A percentile compares a stretch with the other conserved stretches of the same genome.
These are phyloP conservation scores for Penicillium roqueforti DNA, from an alignment of 495 filamentous ascomycete species.

Conservation along the genomic window DNA sequence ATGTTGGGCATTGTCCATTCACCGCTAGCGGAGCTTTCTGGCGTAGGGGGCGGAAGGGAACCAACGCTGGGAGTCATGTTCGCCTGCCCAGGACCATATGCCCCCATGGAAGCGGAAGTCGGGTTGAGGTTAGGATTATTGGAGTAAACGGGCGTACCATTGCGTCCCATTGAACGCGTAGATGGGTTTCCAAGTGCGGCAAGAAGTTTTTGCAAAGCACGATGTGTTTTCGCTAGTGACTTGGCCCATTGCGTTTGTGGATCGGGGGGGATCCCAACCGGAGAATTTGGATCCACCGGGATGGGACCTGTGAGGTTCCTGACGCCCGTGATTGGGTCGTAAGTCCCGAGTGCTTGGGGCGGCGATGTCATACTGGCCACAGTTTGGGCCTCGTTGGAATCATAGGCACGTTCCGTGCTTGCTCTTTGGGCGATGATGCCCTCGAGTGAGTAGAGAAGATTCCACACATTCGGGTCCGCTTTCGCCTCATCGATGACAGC, in stretches of 20 bases:
- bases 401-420: conserved; percentile 32
- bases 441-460: conserved; percentile 38
- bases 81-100: conserved; percentile 19
- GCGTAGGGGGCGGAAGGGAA: conserved; percentile 44
- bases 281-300: conserved; percentile 24
- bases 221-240: conserved; percentile 43
- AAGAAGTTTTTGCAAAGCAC: conserved; percentile 45
- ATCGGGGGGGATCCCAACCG: conserved; percentile 28
- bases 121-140: conserved; percentile 15
- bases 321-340: conserved; percentile 32
- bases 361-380: conserved; percentile 21
- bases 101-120: conserved; percentile 6
- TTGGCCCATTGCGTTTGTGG: conserved; percentile 47
- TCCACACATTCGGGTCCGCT: conserved; percentile 36
- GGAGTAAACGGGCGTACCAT: conserved; percentile 8
- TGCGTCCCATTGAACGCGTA: conserved; percentile 7
- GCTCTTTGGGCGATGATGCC: conserved; percentile 44
- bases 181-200: conserved; percentile 33
- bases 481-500: conserved; percentile 45
- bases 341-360: conserved; percentile 17
- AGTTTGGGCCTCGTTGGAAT: conserved; percentile 14
- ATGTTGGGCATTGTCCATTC: conserved; percentile 47
- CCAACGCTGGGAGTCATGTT: conserved; percentile 36
- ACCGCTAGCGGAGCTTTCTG: conserved; percentile 46
- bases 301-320: conserved; percentile 26